Evolutionary conservation across 768 basidiomycete genomes (phyloP).

Genomic region (Gymnopilus junonius): DNA sequence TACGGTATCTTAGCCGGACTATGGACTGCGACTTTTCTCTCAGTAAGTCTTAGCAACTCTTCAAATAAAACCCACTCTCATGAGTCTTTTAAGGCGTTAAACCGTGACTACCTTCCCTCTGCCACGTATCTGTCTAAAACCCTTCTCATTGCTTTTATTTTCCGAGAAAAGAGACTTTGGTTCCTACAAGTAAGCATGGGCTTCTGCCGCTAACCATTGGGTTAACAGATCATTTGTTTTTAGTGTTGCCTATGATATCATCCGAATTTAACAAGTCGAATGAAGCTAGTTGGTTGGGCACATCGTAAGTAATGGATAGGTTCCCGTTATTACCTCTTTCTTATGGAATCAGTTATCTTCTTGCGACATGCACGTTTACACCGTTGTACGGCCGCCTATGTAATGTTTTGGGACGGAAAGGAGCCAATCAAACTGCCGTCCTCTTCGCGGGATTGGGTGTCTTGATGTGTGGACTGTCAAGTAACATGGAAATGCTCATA

Average conservation of each 20-base stretch:
- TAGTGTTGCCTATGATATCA: conserved; percentile 79
- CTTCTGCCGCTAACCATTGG: background rate
- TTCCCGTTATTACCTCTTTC: background rate
- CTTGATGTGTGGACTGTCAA: conserved; percentile 67
- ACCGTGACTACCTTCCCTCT: conserved; percentile 26
- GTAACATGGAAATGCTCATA: conserved; percentile 72
- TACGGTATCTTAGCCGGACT: conserved; percentile 73
- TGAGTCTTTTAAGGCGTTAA: conserved; percentile 28
- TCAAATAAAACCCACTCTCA: background rate
- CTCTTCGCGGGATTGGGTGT: conserved; percentile 64
- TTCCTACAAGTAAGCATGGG: conserved; percentile 67
- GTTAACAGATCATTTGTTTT: background rate
- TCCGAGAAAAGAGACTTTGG: conserved; percentile 59
- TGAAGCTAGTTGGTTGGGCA: conserved; percentile 84
- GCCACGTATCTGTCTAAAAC: background rate
- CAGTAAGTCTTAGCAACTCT: conserved; percentile 47
- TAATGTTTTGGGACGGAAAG: conserved; percentile 72
- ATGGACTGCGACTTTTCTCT: conserved; percentile 74
- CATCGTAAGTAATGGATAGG: conserved; percentile 48
- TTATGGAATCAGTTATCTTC: conserved; percentile 55
- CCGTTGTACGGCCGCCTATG: conserved; percentile 82
- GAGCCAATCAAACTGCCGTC: conserved; percentile 69
- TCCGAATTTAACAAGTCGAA: conserved; percentile 79
- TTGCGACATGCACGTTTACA: conserved; percentile 81
- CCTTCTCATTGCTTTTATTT: conserved; percentile 5